These are phyloP conservation scores for Ascochyta rabiei DNA, from an alignment of 2,329 filamentous ascomycete genomes.

Conservation along the genomic window DNA sequence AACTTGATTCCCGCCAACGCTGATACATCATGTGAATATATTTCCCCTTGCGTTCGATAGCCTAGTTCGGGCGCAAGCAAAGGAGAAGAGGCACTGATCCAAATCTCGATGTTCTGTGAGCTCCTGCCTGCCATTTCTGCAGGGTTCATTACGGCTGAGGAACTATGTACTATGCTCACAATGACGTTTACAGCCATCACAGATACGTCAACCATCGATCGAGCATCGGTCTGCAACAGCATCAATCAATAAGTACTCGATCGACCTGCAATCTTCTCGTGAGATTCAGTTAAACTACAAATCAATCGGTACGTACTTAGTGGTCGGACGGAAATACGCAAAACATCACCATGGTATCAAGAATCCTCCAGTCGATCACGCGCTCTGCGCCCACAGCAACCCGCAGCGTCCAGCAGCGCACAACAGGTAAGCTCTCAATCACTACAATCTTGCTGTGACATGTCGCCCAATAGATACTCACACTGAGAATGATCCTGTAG, in stretches of 20 bases:
- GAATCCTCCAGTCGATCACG: neutral
- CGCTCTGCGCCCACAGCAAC: neutral
- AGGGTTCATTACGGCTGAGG: neutral
- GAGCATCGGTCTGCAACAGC: neutral
- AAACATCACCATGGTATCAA: neutral
- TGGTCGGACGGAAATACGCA: neutral
- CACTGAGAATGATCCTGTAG: neutral
- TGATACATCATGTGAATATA: neutral
- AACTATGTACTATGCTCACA: neutral
- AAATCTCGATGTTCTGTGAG: neutral
- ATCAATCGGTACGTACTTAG: neutral
- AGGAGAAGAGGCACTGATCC: too few species aligned
- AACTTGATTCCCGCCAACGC: neutral
- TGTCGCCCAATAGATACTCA: neutral
- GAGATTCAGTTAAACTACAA: neutral
- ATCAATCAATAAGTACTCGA: neutral
- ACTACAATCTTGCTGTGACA: too few species aligned
- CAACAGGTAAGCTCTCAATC: neutral
- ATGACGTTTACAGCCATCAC: slow-evolving; percentile 3
- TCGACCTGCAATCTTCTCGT: neutral
- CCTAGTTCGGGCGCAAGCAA: too few species aligned
- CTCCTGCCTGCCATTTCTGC: neutral
- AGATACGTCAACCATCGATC: slow-evolving; percentile 1
- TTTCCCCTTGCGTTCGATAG: neutral
- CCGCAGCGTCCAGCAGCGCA: neutral